Conservation (phyloP, 148 eudicot genomes). For the Camellia japonica region DNA sequence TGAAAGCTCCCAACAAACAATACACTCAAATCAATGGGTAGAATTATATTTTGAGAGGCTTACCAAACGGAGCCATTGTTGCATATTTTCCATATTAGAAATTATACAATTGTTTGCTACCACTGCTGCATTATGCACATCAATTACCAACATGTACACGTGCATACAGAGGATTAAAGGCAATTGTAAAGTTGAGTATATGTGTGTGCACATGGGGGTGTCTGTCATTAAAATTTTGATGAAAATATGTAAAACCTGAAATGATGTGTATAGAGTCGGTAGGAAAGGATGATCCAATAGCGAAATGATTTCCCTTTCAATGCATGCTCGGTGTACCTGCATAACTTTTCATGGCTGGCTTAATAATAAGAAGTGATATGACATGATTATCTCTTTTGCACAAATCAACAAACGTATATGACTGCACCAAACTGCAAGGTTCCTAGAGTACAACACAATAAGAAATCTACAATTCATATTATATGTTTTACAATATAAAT, state of each 20-base stretch:
- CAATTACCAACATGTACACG: not conserved
- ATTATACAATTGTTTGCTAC: no score
- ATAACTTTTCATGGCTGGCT: conserved; percentile 19
- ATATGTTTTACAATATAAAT: not conserved
- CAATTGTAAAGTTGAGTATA: not conserved
- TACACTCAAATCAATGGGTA: no score
- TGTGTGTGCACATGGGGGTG: not conserved
- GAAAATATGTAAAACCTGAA: conserved; percentile 54
- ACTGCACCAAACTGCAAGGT: not conserved
- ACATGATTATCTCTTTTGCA: not conserved
- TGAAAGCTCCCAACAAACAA: no score
- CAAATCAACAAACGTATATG: conserved; percentile 6
- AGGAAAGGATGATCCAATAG: conserved; percentile 92
- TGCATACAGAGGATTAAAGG: not conserved
- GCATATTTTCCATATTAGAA: no score
- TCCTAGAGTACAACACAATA: not conserved
- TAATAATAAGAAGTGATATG: not conserved
- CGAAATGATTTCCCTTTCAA: conserved; percentile 90
- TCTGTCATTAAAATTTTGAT: not conserved
- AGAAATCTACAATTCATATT: not conserved
- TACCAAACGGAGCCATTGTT: no score
- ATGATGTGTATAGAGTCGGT: conserved; percentile 85
- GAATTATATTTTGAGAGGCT: no score
- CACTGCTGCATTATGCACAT: not conserved
- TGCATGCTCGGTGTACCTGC: conserved; percentile 98